Base-by-base conservation (phyloP, 2,329 filamentous ascomycete genomes). In the Microdochium bolleyi region DNA sequence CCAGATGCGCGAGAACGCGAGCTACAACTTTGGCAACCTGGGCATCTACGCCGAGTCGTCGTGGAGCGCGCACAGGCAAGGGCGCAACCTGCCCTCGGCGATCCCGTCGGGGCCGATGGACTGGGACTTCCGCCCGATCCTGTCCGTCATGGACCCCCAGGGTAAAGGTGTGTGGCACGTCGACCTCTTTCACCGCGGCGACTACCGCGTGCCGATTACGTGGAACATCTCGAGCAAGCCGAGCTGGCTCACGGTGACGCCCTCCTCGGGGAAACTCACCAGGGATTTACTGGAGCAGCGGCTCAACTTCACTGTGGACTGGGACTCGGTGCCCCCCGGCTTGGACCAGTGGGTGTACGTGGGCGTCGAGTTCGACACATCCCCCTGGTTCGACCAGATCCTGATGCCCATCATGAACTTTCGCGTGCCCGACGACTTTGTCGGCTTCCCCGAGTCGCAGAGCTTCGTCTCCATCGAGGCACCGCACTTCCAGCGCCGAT, bases 1-100 rank as follows among this genome's bases (percentile, higher is more conserved):
- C 1, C 75, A 80, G 54, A 65, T 68, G 1, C 64, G 69, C 3
- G 78, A 82, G 51, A 70, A 74, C 52, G 73, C 72, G 0, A 72
- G 69, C 34, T 64, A 73, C 2, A 71, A 84, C 16, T 73, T 74
- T 1, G 80, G 80, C 1, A 74, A 79, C 34, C 67, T 84, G 54
- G 79, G 79, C 3, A 70, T 84, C 8, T 70, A 73, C 3, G 71
- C 80, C 2, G 77, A 83, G 60, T 76, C 74, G 51, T 82, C 83
- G 56, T 80, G 79, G n/a, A 76, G 77, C 2, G 72, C 83, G 8
- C 73, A 63, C 60, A 77, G 63, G 55, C 76, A 61, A 74, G 80
- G 1, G 74, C 76, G 0, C 72, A 77, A 44, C 75, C 79, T 54
- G 76, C 82, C 64, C 65, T 55, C 58, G 4, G 34, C 38, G 2